Base-by-base conservation (phyloP, 345 rosid genomes). In the sweet orange (Citrus sinensis) region DNA sequence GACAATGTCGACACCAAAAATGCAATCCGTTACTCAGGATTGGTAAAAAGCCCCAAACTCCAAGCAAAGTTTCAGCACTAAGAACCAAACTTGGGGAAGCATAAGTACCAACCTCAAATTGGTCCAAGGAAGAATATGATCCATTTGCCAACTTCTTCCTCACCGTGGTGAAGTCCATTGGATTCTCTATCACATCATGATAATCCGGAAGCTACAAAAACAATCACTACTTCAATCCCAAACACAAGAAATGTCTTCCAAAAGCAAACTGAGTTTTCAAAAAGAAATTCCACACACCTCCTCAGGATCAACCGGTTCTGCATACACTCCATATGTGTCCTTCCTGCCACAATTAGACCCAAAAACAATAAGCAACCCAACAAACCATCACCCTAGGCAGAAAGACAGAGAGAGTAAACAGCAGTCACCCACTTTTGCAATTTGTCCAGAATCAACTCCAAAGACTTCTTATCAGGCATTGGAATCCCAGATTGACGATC, bases 231-330 rank as follows among this genome's bases (percentile, higher is more conserved):
- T 79, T 24, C 20, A 34, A 35, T 72, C 56, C 46, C 25, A 10
- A 22, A 76, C 46, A 76, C 29, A 80, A 67, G 25, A 17, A 54
- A 72, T 35, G 22, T 83, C 62, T 35, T 76, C n/a, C 67, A 7
- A 35, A 3, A 67, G 68, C 19, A 63, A 76, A 67, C 35, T 63
- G 55, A 17, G 67, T 24, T 29, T 42, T 49, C 39, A 25, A 37
- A 29, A 64, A 66, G 30, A 62, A 81, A 74, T 35, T 72, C 54
- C 71, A 73, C 79, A 60, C 70, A 93, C 98, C 99, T 93, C 99
- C 78, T 93, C 97, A 34, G 92, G 93, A 87, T 95, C 97, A 86
- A 92, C 99, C 0, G 97, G 98, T 76, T 95, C 99, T 0, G 98
- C 91, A 85, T 91, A 95, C 19, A 95, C 99, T 40, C 99, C 99